Conservation (phyloP, 169 alveolate species). For the Eimeria falciformis region DNA sequence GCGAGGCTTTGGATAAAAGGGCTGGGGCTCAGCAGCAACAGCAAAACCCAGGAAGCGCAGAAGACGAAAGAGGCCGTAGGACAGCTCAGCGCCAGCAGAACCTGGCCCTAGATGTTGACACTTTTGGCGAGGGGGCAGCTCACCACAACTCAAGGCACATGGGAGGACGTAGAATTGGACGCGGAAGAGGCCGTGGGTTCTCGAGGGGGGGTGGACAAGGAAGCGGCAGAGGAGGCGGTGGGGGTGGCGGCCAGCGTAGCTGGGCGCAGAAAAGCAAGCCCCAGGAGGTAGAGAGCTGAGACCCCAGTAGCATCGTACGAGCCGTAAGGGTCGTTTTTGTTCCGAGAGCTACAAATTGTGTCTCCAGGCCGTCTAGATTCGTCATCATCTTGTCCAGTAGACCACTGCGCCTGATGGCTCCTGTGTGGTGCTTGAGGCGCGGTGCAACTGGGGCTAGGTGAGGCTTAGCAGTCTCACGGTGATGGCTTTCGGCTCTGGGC, state of each 20-base stretch:
- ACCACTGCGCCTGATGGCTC: no score
- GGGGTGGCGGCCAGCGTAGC: not conserved
- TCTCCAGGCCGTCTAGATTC: no score
- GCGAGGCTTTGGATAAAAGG: slow-evolving; percentile 75
- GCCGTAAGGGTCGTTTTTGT: no score
- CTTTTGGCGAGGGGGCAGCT: slow-evolving; percentile 71
- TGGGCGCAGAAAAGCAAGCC: not conserved
- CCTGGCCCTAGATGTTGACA: slow-evolving; percentile 45
- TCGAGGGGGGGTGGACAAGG: not conserved
- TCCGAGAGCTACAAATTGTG: no score
- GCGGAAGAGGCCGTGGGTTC: slow-evolving; percentile 26
- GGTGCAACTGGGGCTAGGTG: no score
- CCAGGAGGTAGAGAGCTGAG: not conserved
- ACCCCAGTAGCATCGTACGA: not conserved
- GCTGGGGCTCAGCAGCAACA: slow-evolving; percentile 49
- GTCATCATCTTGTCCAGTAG: no score
- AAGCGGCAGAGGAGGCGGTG: not conserved
- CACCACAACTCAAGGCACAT: slow-evolving; percentile 42
- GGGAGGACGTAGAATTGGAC: slow-evolving; percentile 13
- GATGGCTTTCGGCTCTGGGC: no score
- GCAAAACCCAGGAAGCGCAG: not conserved
- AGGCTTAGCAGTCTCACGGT: no score
- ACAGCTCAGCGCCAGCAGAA: slow-evolving; percentile 48
- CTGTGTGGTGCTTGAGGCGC: no score
- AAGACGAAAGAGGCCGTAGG: slow-evolving; percentile 14